Base-by-base conservation (phyloP, 2,329 filamentous ascomycete species). In the Magnaporthiopsis incrustans region DNA sequence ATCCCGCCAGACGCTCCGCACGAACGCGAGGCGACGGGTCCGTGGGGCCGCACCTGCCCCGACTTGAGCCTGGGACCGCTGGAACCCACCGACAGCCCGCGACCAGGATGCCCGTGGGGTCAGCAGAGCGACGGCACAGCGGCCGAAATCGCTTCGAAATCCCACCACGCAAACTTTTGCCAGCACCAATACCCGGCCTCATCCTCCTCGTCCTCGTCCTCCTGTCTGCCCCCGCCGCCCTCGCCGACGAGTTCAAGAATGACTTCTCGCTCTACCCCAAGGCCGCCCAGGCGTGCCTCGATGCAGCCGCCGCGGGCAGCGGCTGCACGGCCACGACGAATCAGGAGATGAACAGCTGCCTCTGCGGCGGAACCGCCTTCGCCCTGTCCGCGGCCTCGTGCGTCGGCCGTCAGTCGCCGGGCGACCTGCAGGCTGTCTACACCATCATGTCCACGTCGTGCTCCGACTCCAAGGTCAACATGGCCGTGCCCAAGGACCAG, bases 361-460 rank as follows among this genome's bases (percentile, higher is more conserved):
- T 84, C 2, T 85, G 82, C 69, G 70, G 71, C 66, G 60, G 60
- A 18, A 78, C 78, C 64, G 73, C 78, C 67, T 85, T 84, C 70
- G 73, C 84, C 66, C 78, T 76, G 26, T 75, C 75, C 44, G 69
- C 79, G 2, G 82, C 82, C 3, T 67, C 66, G 15, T 85, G 82
- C 67, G 69, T 85, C 15, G 80, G 77, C 10, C 65, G 69, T 22
- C 50, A 69, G 3, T 75, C 74, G 57, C 69, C 71, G 0, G 67
- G 27, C 27, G 78, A 83, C 59, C 67, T 83, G 7, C 66, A 71
- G 18, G 64, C 69, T 22, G 79, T 81, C 22, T 85, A 81, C 67
- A 68, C 71, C 8, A 79, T 72, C 4, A 76, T 85, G 74, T 66
- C 69, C 3, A 68, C 68, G 18, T 79, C 80, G 14, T 85, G 82